A percentile compares a stretch with the other conserved stretches of the same genome.
phyloP scores from a whole-genome alignment of 164 flowering plant species.

The Litsea cubeba region DNA sequence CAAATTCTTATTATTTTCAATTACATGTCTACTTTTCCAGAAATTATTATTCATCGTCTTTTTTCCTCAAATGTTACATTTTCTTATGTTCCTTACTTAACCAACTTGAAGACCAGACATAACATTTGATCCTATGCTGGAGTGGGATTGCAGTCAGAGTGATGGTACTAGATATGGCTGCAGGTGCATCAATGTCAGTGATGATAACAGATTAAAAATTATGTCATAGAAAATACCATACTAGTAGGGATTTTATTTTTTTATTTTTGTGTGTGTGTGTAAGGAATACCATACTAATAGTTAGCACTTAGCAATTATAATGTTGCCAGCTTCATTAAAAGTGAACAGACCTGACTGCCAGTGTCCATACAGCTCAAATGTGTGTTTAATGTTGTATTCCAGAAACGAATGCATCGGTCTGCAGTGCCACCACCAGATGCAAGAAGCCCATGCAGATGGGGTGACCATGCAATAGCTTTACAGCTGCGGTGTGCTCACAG shows the following conservation, averaged over 20 bases:
- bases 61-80: too few relatives aligned
- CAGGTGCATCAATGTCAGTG: not conserved
- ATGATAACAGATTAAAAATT: not conserved
- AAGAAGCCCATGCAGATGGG: constrained; percentile 91
- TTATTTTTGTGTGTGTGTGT: too few relatives aligned
- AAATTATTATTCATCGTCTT: too few relatives aligned
- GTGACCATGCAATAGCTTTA: constrained; percentile 99
- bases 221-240: not conserved
- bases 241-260: not conserved
- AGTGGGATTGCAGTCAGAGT: too few relatives aligned
- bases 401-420: constrained; percentile 91
- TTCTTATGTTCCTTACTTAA: too few relatives aligned
- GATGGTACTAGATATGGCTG: too few relatives aligned
- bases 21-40: too few relatives aligned
- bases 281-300: not conserved
- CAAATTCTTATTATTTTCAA: too few relatives aligned
- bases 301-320: not conserved
- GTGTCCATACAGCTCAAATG: constrained; percentile 91
- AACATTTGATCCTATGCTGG: too few relatives aligned
- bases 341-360: constrained; percentile 79
- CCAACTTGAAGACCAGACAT: too few relatives aligned
- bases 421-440: constrained; percentile 99
- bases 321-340: not conserved
- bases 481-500: constrained; percentile 97
- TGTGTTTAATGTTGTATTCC: constrained; percentile 90